phyloP scores from a whole-genome alignment of 2,329 filamentous ascomycete genomes.

The Claviceps fusiformis region DNA sequence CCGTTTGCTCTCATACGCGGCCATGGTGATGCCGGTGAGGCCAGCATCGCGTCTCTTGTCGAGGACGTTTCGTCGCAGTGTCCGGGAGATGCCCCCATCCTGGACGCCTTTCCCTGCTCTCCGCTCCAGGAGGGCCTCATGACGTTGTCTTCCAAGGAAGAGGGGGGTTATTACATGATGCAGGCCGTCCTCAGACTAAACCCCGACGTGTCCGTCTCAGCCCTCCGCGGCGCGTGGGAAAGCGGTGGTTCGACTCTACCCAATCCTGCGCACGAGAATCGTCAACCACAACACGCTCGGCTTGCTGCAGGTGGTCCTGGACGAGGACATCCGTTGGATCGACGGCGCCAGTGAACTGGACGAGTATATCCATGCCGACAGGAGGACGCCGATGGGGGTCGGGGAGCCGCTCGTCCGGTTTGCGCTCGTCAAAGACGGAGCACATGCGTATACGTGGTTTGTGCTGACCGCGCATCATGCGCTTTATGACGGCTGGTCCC shows the following conservation, averaged over 20 bases:
- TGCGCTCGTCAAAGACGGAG: constrained; percentile 20
- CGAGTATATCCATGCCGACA: constrained; percentile 23
- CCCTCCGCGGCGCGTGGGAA: constrained; percentile 9
- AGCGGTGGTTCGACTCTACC: background rate
- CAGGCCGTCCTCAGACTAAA: constrained; percentile 7
- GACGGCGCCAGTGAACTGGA: constrained; percentile 12
- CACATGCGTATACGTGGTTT: constrained; percentile 24
- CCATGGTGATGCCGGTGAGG: background rate
- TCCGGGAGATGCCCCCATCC: background rate
- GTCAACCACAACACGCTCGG: constrained; percentile 26
- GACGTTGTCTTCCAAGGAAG: constrained; percentile 17
- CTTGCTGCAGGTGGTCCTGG: constrained; percentile 29
- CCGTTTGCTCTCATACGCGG: background rate
- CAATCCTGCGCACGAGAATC: constrained; percentile 32
- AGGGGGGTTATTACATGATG: constrained; percentile 24
- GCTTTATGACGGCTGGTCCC: constrained; percentile 34
- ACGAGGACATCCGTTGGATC: constrained; percentile 18
- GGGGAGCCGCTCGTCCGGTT: constrained; percentile 28
- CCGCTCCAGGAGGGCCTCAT: constrained; percentile 26
- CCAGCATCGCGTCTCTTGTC: background rate
- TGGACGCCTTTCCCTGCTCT: constrained; percentile 17
- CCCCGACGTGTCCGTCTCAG: background rate
- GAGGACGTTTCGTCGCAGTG: background rate
- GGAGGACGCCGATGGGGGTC: constrained; percentile 21
- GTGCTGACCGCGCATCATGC: constrained; percentile 30